Evolutionary conservation across 441 rosid species (phyloP), one percentile per base, ranked within the genome.

Genomic region (Jatropha multifida): DNA sequence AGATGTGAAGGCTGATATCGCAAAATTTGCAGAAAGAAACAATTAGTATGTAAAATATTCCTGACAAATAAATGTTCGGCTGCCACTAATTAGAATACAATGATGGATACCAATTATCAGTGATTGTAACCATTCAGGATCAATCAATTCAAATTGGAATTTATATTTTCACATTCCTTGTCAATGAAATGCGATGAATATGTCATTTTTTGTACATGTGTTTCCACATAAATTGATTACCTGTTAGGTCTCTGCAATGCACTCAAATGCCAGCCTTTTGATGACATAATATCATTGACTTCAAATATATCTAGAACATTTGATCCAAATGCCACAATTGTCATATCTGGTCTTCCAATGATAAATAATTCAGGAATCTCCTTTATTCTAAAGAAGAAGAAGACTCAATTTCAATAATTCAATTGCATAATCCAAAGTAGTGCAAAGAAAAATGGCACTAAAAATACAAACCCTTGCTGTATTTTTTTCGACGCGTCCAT

Each of bases 241-340:
- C 97, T 90, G 83, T 96, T 91, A 59, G 99, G 99, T 87, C 96
- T 90, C 85, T 94, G 98, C 74, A 94, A 79, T 2, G 98, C 97
- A 80, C 92, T 96, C 82, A 94, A 81, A 87, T 94, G 98, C 99
- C 98, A 94, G 79, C 99, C 96, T 88, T 89, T 96, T 65, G 88
- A 84, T 52, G 96, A 81, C 92, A 96, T 84, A 79, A 87, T 81
- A 85, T 96, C 98, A 66, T 96, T 92, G 67, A 96, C 99, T 85
- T 96, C 98, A 75, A 92, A 96, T 77, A 94, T 91, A 82, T 94
- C 97, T 18, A 92, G 54, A 68, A 72, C 70, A 65, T 86, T 74
- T 18, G 98, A 91, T 73, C 98, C 97, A 83, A 96, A 81, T 72
- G 97, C 97, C 77, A 92, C 88, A 42, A 94, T 79, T 48, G 99